A percentile compares a stretch with the other conserved stretches of the same genome.
These are phyloP conservation scores for Thraustotheca clavata DNA, from an alignment of 352 stramenopile genomes.

Conservation along the genomic window DNA sequence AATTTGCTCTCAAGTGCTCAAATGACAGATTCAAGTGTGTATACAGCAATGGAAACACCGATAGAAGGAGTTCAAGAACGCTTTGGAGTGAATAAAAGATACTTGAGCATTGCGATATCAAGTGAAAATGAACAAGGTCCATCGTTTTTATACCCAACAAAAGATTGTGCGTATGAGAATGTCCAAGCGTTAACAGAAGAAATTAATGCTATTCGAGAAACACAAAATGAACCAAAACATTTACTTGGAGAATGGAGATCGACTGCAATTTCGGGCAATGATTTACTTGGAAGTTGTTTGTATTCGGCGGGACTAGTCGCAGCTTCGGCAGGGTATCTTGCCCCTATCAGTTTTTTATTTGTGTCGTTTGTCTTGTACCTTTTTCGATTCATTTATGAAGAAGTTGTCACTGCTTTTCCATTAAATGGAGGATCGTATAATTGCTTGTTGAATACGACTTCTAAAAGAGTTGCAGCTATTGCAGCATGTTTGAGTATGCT, in stretches of 20 bases:
- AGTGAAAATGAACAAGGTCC: not conserved
- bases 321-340: constrained; percentile 66
- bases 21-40: too few species aligned
- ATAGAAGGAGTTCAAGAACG: not conserved
- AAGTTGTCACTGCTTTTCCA: constrained; percentile 84
- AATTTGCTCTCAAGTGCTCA: too few species aligned
- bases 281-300: constrained; percentile 81
- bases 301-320: constrained; percentile 68
- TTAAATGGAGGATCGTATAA: constrained; percentile 91
- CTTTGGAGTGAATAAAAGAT: not conserved
- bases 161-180: constrained; percentile 1
- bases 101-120: not conserved
- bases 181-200: constrained; percentile 14
- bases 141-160: not conserved
- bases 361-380: constrained; percentile 62
- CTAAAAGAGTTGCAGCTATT: constrained; percentile 78
- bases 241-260: constrained; percentile 68
- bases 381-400: constrained; percentile 84
- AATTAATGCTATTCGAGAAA: constrained; percentile 16
- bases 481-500: constrained; percentile 86
- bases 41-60: not conserved
- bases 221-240: constrained; percentile 22
- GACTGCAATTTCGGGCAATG: constrained; percentile 88
- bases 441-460: constrained; percentile 88
- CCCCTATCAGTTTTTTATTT: constrained; percentile 65